These are phyloP conservation scores for Polychytrium aggregatum DNA, from an alignment of 192 early-diverging fungal genomes.

Conservation along the genomic window DNA sequence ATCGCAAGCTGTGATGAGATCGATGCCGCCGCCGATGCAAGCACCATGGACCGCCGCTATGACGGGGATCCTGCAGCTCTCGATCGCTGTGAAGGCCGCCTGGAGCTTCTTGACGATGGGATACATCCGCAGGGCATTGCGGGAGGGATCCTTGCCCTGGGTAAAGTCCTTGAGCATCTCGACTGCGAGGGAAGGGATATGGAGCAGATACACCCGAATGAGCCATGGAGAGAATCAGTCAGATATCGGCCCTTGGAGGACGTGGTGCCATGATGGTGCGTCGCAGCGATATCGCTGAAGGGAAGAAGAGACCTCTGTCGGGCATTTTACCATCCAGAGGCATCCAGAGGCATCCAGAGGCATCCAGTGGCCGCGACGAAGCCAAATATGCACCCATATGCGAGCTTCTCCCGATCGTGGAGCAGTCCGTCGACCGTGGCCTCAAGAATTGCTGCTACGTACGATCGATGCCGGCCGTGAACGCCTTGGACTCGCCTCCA, in stretches of 20 bases:
- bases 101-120: slow-evolving; percentile 17
- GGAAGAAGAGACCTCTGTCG: no score
- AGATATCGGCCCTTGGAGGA: no score
- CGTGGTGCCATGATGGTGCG: no score
- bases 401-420: neutral
- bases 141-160: slow-evolving; percentile 16
- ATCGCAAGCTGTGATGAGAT: slow-evolving; percentile 85
- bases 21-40: slow-evolving; percentile 79
- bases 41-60: slow-evolving; percentile 76
- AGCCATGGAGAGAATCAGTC: no score
- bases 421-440: neutral
- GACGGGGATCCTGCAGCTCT: slow-evolving; percentile 76
- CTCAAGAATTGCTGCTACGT: slow-evolving; percentile 16
- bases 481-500: slow-evolving; percentile 54
- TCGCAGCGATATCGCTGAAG: no score
- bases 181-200: neutral
- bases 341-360: slow-evolving; percentile 1
- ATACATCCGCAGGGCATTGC: slow-evolving; percentile 20
- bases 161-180: neutral
- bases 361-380: neutral
- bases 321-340: no score
- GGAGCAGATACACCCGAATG: no score
- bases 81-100: slow-evolving; percentile 57
- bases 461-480: slow-evolving; percentile 88
- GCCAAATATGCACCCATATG: neutral